A percentile compares a stretch with the other conserved stretches of the same genome.
These are phyloP conservation scores for Moesziomyces globuligerus DNA, from an alignment of 1,284 basidiomycete species.

Conservation along the genomic window DNA sequence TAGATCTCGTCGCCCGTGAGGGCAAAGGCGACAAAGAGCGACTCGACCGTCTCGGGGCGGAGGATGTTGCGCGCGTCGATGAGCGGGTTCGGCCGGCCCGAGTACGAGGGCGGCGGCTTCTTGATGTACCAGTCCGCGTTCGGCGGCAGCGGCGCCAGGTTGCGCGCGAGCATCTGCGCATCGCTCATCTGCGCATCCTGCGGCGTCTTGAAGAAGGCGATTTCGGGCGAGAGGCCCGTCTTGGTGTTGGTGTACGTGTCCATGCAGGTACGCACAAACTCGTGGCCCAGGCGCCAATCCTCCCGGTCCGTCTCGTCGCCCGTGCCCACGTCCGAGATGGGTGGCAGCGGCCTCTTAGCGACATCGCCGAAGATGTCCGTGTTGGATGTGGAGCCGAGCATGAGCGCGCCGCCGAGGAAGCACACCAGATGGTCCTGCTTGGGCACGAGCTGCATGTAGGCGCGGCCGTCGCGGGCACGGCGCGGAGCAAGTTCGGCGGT, in stretches of 20 bases:
- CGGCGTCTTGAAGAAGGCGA: constrained; percentile 59
- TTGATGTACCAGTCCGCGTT: constrained; percentile 65
- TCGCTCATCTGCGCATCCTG: constrained; percentile 26
- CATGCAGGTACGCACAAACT: constrained; percentile 85
- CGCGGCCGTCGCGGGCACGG: constrained; percentile 5
- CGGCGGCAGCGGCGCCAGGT: constrained; percentile 20
- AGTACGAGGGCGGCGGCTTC: constrained; percentile 42
- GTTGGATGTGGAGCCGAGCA: constrained; percentile 77
- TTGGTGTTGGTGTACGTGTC: constrained; percentile 80
- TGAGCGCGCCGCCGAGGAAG: constrained; percentile 89
- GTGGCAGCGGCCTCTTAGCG: constrained; percentile 29
- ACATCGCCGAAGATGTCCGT: constrained; percentile 32
- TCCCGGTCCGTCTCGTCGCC: constrained; percentile 72
- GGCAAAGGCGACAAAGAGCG: constrained; percentile 85
- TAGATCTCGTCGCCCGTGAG: constrained; percentile 84
- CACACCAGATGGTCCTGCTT: constrained; percentile 97
- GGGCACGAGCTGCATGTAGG: constrained; percentile 71
- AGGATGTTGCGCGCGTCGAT: constrained; percentile 87
- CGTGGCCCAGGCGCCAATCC: constrained; percentile 84
- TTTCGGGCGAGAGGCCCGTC: constrained; percentile 73
- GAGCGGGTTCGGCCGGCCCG: constrained; percentile 68
- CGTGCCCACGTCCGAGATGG: constrained; percentile 71
- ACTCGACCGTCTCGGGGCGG: constrained; percentile 93
- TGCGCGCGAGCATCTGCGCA: constrained; percentile 18
- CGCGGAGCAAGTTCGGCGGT: constrained; percentile 77